Conservation (phyloP, 2,329 filamentous ascomycete genomes). For the Epicoccum sorghinum region DNA sequence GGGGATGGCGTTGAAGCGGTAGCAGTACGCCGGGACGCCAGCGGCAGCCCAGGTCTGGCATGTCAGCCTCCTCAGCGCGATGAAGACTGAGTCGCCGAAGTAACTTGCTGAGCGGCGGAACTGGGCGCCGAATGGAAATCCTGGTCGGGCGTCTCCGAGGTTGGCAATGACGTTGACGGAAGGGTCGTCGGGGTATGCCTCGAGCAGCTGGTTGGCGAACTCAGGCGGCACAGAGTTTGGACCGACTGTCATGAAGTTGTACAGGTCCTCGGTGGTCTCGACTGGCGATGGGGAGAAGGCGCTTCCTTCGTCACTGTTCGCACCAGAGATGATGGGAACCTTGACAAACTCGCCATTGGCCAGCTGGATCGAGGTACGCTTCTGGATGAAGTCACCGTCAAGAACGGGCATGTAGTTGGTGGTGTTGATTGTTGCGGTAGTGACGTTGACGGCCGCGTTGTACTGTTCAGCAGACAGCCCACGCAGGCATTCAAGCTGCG, state of each 20-base stretch:
- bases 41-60: slow-evolving; percentile 59
- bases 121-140: slow-evolving; percentile 43
- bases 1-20: slow-evolving; percentile 65
- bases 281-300: slow-evolving; percentile 61
- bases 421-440: slow-evolving; percentile 31
- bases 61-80: slow-evolving; percentile 61
- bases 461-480: slow-evolving; percentile 64
- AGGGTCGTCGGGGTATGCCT: slow-evolving; percentile 38
- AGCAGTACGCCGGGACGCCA: slow-evolving; percentile 62
- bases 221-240: slow-evolving; percentile 30
- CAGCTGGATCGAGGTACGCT: slow-evolving; percentile 61
- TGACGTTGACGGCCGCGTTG: slow-evolving; percentile 59
- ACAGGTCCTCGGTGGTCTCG: slow-evolving; percentile 62
- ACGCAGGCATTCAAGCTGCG: slow-evolving; percentile 60
- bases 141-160: slow-evolving; percentile 26
- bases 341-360: slow-evolving; percentile 65
- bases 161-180: slow-evolving; percentile 35
- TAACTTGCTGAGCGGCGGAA: slow-evolving; percentile 61
- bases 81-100: slow-evolving; percentile 61
- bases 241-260: slow-evolving; percentile 46
- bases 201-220: slow-evolving; percentile 31
- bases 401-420: slow-evolving; percentile 52
- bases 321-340: slow-evolving; percentile 68
- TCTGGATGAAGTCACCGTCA: slow-evolving; percentile 63
- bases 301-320: slow-evolving; percentile 70